Base-by-base conservation (phyloP, 2,329 filamentous ascomycete species). In the Parastagonospora avenae region DNA sequence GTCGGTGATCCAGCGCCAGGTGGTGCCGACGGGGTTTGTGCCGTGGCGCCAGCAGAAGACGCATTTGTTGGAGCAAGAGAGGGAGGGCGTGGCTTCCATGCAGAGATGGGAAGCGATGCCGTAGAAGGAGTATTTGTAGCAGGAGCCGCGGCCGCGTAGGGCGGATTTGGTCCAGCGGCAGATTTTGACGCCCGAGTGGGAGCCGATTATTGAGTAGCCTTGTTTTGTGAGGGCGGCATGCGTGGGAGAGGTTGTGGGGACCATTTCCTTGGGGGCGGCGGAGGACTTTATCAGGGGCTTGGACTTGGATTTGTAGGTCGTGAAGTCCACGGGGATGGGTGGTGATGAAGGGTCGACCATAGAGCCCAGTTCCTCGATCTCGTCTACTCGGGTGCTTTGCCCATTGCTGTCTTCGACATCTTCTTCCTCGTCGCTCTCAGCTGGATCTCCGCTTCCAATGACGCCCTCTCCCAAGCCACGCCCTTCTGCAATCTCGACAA, bases 11-110 rank as follows among this genome's bases (percentile, higher is more conserved):
- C 93, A 99, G 54, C 93, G 87, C 93, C 94, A 97, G 4, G 89
- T 96, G 2, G 94, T 97, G 41, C 92, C 92, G 0, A 97, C 94
- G 0, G 93, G 93, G 71, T 97, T 99, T 0, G 94, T 97, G 46
- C 93, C 94, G 70, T 97, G 94, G 6, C 94, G 87, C 94, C 93
- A 99, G 81, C 93, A 99, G 75, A 97, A 99, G 60, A 99, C 91
- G 74, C 94, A 97, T 74, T 99, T 97, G 79, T 97, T 97, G 56
- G 89, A 94, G 80, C 93, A 99, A 8, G 91, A 96, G 4, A 99
- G 84, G 0, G 92, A 96, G 0, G 93, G 93, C 0, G 93, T 97
- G 2, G 93, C 93, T 76, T 99, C 93, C 94, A 99, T 99, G 75
- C 93, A 99, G 55, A 96, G 88, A 70, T 99, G 94, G 0, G 92